Evolutionary conservation across 345 rosid species (phyloP).

Genomic region (Boechera divaricarpa): DNA sequence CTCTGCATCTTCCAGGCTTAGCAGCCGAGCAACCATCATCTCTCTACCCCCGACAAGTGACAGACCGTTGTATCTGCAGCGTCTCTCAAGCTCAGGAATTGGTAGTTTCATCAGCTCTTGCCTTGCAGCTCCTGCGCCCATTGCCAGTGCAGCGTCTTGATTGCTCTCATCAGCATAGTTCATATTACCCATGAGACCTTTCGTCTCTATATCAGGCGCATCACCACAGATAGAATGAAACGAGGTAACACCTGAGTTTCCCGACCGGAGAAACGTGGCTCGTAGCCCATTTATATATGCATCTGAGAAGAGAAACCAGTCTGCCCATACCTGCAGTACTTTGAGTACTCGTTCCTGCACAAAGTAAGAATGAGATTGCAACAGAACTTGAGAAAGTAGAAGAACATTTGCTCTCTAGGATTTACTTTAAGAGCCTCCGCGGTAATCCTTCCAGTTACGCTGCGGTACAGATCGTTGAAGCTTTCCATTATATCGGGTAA

Average conservation of each 20-base stretch:
- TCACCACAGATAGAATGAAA: constrained; percentile 84
- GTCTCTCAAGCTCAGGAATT: constrained; percentile 80
- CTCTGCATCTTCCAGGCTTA: constrained; percentile 87
- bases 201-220: constrained; percentile 72
- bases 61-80: constrained; percentile 88
- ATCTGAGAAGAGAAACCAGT: constrained; percentile 97
- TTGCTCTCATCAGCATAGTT: constrained; percentile 54
- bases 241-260: constrained; percentile 72
- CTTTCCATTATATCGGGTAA: constrained; percentile 93
- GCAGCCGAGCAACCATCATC: constrained; percentile 81
- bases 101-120: constrained; percentile 82
- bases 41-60: constrained; percentile 93
- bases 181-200: constrained; percentile 50
- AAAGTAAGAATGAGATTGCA: constrained; percentile 29
- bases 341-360: constrained; percentile 87
- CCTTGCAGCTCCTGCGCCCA: constrained; percentile 82
- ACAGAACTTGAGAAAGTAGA: not conserved
- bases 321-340: constrained; percentile 93
- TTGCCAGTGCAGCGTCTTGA: constrained; percentile 87
- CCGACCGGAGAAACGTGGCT: constrained; percentile 81
- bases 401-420: constrained; percentile 19
- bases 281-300: constrained; percentile 88
- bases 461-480: constrained; percentile 83
- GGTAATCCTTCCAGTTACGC: constrained; percentile 89
- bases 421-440: constrained; percentile 90